Evolutionary conservation across 2,329 filamentous ascomycete species (phyloP).

Genomic region (Stromatinia cepivora): DNA sequence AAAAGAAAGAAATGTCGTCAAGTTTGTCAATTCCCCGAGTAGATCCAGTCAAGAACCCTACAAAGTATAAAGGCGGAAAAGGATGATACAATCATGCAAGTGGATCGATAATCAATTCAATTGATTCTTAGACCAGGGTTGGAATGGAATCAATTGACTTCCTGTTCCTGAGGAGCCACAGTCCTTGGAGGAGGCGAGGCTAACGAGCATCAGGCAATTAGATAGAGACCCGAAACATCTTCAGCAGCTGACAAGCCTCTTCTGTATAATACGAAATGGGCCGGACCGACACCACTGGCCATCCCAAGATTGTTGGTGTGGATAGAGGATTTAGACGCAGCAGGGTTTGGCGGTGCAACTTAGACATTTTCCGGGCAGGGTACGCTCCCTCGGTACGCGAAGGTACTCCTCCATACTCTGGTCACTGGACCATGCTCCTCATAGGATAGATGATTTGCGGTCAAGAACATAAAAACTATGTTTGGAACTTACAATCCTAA

Average conservation of each 20-base stretch:
- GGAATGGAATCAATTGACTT: background rate
- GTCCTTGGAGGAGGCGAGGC: slow-evolving; percentile 24
- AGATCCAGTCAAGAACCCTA: slow-evolving; percentile 30
- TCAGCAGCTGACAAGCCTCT: slow-evolving; percentile 30
- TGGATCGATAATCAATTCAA: slow-evolving; percentile 14
- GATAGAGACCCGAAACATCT: slow-evolving; percentile 21
- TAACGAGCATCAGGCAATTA: slow-evolving; percentile 27
- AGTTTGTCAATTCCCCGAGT: slow-evolving; percentile 26
- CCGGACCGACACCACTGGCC: slow-evolving; percentile 27
- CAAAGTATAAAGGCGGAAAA: slow-evolving; percentile 27
- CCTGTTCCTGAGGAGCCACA: background rate
- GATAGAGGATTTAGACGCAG: slow-evolving; percentile 17
- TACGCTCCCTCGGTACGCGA: background rate
- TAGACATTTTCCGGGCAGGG: slow-evolving; percentile 24
- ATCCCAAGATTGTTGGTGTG: slow-evolving; percentile 22
- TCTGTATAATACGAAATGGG: slow-evolving; percentile 30
- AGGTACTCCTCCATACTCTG: background rate
- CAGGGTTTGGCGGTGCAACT: slow-evolving; percentile 28
- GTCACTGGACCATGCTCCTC: slow-evolving; percentile 11
- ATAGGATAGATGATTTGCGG: background rate
- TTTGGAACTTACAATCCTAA: slow-evolving; percentile 16
- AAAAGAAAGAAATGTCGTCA: slow-evolving; percentile 30
- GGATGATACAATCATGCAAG: slow-evolving; percentile 31
- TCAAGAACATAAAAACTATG: background rate
- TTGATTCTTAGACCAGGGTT: background rate